These are phyloP conservation scores for Blastocystis sp. DNA, from an alignment of 352 stramenopile genomes.

Conservation along the genomic window DNA sequence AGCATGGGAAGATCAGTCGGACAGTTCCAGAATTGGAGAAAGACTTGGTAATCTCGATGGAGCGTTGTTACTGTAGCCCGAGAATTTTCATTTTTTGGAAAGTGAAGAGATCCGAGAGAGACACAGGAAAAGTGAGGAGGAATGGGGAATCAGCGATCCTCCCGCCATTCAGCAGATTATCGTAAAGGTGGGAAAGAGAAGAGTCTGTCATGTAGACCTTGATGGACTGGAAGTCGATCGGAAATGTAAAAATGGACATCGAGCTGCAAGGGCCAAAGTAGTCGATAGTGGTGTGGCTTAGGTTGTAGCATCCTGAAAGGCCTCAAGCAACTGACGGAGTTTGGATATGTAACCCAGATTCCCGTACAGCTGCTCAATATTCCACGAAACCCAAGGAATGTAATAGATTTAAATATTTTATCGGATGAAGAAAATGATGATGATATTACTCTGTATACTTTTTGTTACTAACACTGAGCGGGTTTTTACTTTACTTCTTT, in stretches of 20 bases:
- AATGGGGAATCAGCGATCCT: constrained; percentile 15
- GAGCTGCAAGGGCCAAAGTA: constrained; percentile 30
- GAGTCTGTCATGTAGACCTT: neutral
- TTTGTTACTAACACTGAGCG: neutral
- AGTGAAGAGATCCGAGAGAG: neutral
- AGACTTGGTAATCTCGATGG: neutral
- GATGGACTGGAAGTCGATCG: neutral
- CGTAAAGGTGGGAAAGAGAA: neutral
- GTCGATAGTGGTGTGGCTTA: neutral
- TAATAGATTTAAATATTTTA: neutral
- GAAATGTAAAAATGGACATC: neutral
- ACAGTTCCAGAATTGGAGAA: neutral
- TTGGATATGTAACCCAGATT: constrained; percentile 10
- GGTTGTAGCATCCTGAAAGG: neutral
- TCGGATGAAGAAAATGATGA: constrained; percentile 5
- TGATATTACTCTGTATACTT: neutral
- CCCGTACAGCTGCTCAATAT: constrained; percentile 34
- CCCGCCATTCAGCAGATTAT: constrained; percentile 22
- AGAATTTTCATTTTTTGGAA: constrained; percentile 25
- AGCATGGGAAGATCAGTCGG: neutral
- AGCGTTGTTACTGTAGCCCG: neutral
- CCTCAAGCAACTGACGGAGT: constrained; percentile 11
- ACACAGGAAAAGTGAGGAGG: neutral
- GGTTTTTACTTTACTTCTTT: neutral
- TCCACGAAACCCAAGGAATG: constrained; percentile 1